phyloP scores from a whole-genome alignment of 345 rosid genomes.

The Syzygium oleosum region DNA sequence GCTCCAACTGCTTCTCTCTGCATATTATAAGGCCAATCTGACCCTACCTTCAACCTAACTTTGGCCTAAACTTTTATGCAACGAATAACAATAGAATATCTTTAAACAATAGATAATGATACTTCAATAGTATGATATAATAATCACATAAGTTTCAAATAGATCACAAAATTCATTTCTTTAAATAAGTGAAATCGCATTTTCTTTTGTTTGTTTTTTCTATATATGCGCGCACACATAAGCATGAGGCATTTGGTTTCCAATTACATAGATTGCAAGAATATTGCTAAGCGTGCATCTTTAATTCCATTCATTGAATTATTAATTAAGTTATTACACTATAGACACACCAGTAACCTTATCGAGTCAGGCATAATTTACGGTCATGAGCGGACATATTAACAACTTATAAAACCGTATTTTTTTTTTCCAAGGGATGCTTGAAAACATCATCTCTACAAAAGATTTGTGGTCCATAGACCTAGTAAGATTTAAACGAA shows the following conservation, averaged over 20 bases:
- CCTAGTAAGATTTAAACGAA: rapidly evolving
- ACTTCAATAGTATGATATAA: background rate
- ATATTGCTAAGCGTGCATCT: background rate
- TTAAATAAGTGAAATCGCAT: background rate
- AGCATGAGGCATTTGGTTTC: background rate
- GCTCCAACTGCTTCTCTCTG: background rate
- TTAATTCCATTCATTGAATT: background rate
- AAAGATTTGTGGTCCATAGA: background rate
- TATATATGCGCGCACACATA: rapidly evolving
- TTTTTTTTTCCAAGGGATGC: background rate
- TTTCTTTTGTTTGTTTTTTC: background rate
- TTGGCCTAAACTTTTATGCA: background rate
- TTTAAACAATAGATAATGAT: background rate
- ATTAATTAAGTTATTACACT: background rate
- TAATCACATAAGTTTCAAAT: background rate
- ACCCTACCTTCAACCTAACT: background rate
- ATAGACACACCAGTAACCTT: rapidly evolving
- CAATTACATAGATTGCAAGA: background rate
- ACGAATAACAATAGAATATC: background rate
- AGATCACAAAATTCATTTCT: background rate
- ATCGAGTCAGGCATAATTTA: background rate
- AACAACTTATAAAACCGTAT: background rate
- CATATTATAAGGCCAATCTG: background rate
- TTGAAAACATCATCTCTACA: rapidly evolving
- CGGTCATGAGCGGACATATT: background rate